phyloP scores from a whole-genome alignment of 768 basidiomycete genomes.

The Leccinum barrowsii region DNA sequence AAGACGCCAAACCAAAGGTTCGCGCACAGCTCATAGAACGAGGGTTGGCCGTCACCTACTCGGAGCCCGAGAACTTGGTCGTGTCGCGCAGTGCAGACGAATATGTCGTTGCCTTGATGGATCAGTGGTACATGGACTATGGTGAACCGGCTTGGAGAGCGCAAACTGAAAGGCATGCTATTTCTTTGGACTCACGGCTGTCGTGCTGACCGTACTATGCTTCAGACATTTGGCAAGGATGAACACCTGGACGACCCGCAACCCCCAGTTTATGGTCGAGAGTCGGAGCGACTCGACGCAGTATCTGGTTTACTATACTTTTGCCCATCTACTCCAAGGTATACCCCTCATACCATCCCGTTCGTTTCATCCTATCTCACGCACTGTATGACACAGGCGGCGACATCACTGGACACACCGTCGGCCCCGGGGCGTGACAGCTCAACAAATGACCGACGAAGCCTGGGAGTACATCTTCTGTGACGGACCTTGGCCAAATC shows the following conservation, averaged over 20 bases:
- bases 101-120: constrained; percentile 96
- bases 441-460: constrained; percentile 95
- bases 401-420: too few species aligned
- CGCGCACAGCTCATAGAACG: constrained; percentile 75
- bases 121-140: constrained; percentile 99
- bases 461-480: constrained; percentile 94
- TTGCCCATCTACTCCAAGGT: constrained; percentile 90
- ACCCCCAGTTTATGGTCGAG: constrained; percentile 94
- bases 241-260: constrained; percentile 90
- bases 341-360: constrained; percentile 18
- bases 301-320: constrained; percentile 98
- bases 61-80: constrained; percentile 90
- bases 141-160: constrained; percentile 89
- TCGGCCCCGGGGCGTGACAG: constrained; percentile 47
- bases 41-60: constrained; percentile 84
- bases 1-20: constrained; percentile 90
- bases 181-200: background rate
- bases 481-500: constrained; percentile 68
- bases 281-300: constrained; percentile 96
- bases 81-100: constrained; percentile 92
- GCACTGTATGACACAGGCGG: too few species aligned
- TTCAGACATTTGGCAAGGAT: constrained; percentile 73
- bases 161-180: constrained; percentile 72
- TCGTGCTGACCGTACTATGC: constrained; percentile 1
- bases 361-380: background rate